Conservation (phyloP, 1,284 basidiomycete species). For the Ceratobasidium sp. region DNA sequence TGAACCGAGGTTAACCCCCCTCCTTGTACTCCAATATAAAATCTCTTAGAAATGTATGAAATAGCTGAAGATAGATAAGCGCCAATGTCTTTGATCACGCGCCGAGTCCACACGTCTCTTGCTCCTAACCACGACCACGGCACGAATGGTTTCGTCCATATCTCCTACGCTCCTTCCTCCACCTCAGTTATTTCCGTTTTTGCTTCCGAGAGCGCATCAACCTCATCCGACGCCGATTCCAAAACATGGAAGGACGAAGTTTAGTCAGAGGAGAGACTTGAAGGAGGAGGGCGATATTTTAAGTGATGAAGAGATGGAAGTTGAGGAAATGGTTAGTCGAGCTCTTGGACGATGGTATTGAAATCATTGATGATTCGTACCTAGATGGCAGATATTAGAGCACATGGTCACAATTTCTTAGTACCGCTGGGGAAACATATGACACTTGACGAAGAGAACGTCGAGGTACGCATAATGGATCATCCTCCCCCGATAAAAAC, state of each 20-base stretch:
- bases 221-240: slow-evolving; percentile 74
- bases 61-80: not conserved
- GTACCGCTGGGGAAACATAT: slow-evolving; percentile 78
- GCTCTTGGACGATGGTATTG: not conserved
- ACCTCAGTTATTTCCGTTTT: slow-evolving; percentile 69
- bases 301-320: slow-evolving; percentile 84
- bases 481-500: not conserved
- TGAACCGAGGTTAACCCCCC: not conserved
- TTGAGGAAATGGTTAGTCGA: slow-evolving; percentile 73
- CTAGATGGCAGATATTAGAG: slow-evolving; percentile 35
- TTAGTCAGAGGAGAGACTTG: slow-evolving; percentile 75
- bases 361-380: not conserved
- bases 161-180: slow-evolving; percentile 75
- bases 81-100: not conserved
- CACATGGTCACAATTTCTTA: slow-evolving; percentile 71
- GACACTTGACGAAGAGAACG: slow-evolving; percentile 84
- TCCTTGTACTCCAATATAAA: not conserved
- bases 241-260: slow-evolving; percentile 50
- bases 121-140: not conserved
- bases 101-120: not conserved
- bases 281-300: slow-evolving; percentile 86
- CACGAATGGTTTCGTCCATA: slow-evolving; percentile 37
- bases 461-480: slow-evolving; percentile 68
- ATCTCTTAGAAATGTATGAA: not conserved
- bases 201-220: slow-evolving; percentile 75